Evolutionary conservation across 225 moss, liverwort and hornwort species (phyloP).

Genomic region (Marchantia polymorpha): DNA sequence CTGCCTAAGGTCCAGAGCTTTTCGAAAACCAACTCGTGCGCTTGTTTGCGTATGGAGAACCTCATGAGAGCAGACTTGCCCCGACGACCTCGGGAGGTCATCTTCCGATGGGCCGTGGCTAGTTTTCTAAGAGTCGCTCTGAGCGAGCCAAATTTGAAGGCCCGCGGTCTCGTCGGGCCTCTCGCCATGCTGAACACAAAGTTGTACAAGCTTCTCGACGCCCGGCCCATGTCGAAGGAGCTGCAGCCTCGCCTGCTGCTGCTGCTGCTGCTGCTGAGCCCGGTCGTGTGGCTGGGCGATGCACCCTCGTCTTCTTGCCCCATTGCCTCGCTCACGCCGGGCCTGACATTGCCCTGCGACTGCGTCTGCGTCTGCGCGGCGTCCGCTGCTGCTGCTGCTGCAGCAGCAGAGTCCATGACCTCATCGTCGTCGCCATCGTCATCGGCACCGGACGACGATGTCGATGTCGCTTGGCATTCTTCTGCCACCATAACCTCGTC

Average conservation of each 20-base stretch:
- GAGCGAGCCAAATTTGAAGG: conserved; percentile 9
- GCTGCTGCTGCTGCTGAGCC: not conserved
- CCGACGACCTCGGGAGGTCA: conserved; percentile 14
- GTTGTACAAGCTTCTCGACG: not conserved
- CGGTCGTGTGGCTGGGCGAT: too few species aligned
- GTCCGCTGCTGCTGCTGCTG: too few species aligned
- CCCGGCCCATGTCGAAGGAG: not conserved
- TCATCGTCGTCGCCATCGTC: not conserved
- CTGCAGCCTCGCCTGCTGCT: not conserved
- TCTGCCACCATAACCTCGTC: conserved; percentile 4
- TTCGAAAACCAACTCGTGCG: conserved; percentile 16
- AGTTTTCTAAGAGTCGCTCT: conserved; percentile 26
- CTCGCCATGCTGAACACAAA: not conserved
- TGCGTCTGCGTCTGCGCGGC: too few species aligned
- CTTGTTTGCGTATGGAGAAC: conserved; percentile 11
- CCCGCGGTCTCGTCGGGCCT: not conserved
- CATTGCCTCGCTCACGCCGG: not conserved
- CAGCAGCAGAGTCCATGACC: not conserved
- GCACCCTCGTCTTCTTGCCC: not conserved
- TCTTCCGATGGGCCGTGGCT: conserved; percentile 32
- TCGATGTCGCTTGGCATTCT: conserved; percentile 5
- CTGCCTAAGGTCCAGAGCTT: conserved; percentile 17
- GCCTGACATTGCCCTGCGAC: not conserved
- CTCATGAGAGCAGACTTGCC: not conserved
- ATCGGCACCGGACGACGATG: not conserved